A percentile compares a stretch with the other conserved stretches of the same genome.
Evolutionary conservation across 345 rosid species (phyloP).

Genomic region (Pistacia vera): DNA sequence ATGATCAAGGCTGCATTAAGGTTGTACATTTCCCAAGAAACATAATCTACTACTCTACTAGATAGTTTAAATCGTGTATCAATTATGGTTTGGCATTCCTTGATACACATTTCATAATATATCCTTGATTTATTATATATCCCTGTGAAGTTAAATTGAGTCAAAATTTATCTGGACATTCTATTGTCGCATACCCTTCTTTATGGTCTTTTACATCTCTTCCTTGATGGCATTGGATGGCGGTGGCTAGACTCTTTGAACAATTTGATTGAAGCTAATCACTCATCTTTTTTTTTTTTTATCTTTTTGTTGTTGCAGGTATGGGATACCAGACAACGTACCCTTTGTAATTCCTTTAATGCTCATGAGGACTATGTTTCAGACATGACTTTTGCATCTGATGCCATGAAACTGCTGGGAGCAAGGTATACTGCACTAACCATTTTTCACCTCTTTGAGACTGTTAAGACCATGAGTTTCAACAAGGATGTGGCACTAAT

Average conservation of each 20-base stretch:
- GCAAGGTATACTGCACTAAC: slow-evolving; percentile 61
- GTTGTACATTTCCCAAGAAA: slow-evolving; percentile 27
- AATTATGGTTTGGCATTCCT: too few species aligned
- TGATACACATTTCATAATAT: too few species aligned
- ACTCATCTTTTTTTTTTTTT: background rate
- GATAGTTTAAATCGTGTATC: too few species aligned
- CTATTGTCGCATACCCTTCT: too few species aligned
- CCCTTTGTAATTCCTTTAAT: slow-evolving; percentile 70
- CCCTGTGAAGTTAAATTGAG: too few species aligned
- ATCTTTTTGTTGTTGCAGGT: slow-evolving; percentile 45
- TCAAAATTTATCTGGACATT: too few species aligned
- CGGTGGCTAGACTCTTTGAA: background rate
- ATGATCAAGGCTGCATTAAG: slow-evolving; percentile 92
- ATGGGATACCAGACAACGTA: slow-evolving; percentile 93
- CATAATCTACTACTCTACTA: background rate
- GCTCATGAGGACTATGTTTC: slow-evolving; percentile 88
- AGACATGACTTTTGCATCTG: slow-evolving; percentile 75
- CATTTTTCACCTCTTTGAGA: background rate
- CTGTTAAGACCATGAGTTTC: background rate
- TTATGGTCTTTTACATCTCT: background rate
- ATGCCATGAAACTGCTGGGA: slow-evolving; percentile 74
- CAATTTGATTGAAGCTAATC: background rate
- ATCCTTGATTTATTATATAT: too few species aligned
- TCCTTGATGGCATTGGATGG: background rate
- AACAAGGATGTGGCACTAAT: background rate